Conservation (phyloP, 305 asterid genomes). For the Petunia hybrid region DNA sequence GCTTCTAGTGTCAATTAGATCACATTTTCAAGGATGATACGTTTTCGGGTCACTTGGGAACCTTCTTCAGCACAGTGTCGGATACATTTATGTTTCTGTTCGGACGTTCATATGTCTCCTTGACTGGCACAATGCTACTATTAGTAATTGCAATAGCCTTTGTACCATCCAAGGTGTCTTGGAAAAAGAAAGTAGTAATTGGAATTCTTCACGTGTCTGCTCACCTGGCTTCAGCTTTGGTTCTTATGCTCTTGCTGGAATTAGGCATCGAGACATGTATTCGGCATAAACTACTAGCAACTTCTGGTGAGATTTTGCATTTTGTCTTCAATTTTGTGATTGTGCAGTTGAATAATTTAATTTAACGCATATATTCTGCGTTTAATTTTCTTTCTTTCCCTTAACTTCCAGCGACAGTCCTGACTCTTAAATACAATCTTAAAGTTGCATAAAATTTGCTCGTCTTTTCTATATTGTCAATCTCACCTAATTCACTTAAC, state of each 20-base stretch:
- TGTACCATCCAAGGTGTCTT: conserved; percentile 92
- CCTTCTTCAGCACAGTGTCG: conserved; percentile 88
- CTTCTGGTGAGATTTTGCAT: conserved; percentile 64
- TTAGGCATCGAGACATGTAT: conserved; percentile 96
- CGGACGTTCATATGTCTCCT: conserved; percentile 78
- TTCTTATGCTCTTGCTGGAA: conserved; percentile 92
- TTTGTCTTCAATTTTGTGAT: background rate
- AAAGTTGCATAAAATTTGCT: background rate
- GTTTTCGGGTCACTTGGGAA: conserved; percentile 87
- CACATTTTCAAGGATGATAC: conserved; percentile 92
- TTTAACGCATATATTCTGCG: background rate
- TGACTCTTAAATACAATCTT: background rate
- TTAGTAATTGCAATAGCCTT: conserved; percentile 73
- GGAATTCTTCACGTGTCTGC: conserved; percentile 94
- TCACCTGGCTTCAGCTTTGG: conserved; percentile 89
- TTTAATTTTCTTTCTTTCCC: background rate
- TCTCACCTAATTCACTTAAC: background rate
- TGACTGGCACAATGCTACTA: conserved; percentile 69
- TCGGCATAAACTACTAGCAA: conserved; percentile 83
- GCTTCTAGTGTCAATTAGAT: conserved; percentile 86
- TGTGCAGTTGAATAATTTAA: background rate
- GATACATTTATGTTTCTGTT: conserved; percentile 78
- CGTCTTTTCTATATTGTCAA: background rate
- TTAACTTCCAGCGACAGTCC: background rate
- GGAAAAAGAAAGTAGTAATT: conserved; percentile 70